Base-by-base conservation (phyloP, 805 yeast species). In the Lachancea lanzarotensis region DNA sequence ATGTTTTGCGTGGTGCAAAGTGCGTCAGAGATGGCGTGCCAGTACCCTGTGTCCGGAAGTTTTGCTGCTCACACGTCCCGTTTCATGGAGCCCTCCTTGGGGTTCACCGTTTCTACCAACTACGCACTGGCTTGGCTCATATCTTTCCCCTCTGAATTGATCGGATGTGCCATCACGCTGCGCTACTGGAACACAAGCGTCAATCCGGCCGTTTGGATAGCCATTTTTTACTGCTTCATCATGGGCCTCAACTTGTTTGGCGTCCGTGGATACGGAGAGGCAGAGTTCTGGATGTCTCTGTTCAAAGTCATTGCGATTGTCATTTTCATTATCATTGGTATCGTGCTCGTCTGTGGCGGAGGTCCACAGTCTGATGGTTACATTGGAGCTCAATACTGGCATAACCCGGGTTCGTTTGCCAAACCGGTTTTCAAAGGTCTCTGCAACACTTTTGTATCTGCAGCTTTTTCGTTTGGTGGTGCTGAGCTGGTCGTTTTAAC, bases 381-480 rank as follows among this genome's bases (percentile, higher is more conserved):
- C 32, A 65, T 72, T 25, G 71, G 75, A 26, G 68, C 67, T 19
- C 55, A 54, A 38, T 72, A 73, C 52, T 75, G 79, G 79, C 63
- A 63, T 34, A 55, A 67, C 38, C 79, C 80, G 7, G 84, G 84
- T 41, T 71, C 79, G 0, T 75, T 76, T 53, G 31, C 31, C 13
- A 13, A 29, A 29, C 35, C 18, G 35, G 18, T 33, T 40, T 29
- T 80, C 59, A 81, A 81, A 64, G 86, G 84, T 47, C 77, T 82
- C 25, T 73, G 78, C 52, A 67, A 80, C 4, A 82, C 77, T 11
- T 78, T 82, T 49, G 79, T 80, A 43, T 76, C 81, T 30, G 86
- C 88, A n/a, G 85, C 88, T 0, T 83, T 82, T 54, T 73, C 86
- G 5, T 83, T 78, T 57, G 76, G 82, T 26, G 88, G 89, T 38